These are phyloP conservation scores for Globisporangium recalcitrans DNA, from an alignment of 352 stramenopile species.

Conservation along the genomic window DNA sequence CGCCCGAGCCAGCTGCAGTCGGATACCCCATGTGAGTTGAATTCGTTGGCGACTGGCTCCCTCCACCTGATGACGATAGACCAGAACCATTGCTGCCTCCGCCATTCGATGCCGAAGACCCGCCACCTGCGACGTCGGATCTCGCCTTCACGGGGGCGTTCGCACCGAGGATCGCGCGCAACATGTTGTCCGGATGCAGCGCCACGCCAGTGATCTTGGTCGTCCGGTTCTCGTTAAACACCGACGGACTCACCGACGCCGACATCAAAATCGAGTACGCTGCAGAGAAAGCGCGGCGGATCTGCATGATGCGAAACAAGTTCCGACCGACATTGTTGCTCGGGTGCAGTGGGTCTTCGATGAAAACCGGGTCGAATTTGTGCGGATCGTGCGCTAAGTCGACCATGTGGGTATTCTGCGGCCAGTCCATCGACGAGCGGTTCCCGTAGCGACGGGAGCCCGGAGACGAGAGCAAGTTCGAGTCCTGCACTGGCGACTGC, in stretches of 20 bases:
- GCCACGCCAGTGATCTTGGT: constrained; percentile 56
- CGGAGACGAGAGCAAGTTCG: constrained; percentile 51
- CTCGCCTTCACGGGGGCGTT: constrained; percentile 51
- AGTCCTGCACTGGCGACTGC: constrained; percentile 41
- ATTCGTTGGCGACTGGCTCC: constrained; percentile 15
- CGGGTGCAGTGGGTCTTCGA: constrained; percentile 91
- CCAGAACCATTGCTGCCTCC: not conserved
- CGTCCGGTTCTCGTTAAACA: constrained; percentile 56
- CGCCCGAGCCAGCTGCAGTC: constrained; percentile 1
- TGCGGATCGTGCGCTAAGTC: constrained; percentile 79
- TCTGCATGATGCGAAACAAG: constrained; percentile 93
- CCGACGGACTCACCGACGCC: constrained; percentile 41
- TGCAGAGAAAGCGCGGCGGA: constrained; percentile 71
- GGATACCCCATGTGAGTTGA: constrained; percentile 19
- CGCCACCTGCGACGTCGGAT: constrained; percentile 23
- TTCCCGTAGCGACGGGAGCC: constrained; percentile 64
- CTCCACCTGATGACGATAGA: constrained; percentile 7
- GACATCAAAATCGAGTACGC: constrained; percentile 65
- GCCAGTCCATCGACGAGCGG: constrained; percentile 60
- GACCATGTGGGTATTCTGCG: constrained; percentile 30
- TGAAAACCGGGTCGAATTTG: constrained; percentile 93
- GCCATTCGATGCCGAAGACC: not conserved
- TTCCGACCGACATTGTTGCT: constrained; percentile 96
- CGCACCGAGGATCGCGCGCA: constrained; percentile 62
- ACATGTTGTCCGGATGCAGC: constrained; percentile 74